Conservation (phyloP, 106 monocot species). For the Phalaenopsis equestris region DNA sequence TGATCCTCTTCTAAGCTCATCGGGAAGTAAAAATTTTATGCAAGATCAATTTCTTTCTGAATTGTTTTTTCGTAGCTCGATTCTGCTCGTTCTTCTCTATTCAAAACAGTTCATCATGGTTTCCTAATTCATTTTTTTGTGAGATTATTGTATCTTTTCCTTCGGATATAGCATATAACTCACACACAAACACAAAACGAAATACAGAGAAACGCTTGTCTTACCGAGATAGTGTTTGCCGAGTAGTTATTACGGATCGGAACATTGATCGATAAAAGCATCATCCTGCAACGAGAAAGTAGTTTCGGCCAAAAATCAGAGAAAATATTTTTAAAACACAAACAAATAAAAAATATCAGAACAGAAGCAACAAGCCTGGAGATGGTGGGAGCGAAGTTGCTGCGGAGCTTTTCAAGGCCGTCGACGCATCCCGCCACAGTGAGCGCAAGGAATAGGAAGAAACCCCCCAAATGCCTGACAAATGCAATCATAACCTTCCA, state of each 20-base stretch:
- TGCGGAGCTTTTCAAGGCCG: slow-evolving; percentile 21
- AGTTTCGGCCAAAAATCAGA: no score
- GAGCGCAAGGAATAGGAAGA: slow-evolving; percentile 64
- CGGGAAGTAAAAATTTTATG: no score
- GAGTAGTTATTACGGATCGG: slow-evolving; percentile 12
- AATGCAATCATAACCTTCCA: neutral
- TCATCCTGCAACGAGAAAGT: slow-evolving; percentile 12
- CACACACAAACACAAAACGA: neutral
- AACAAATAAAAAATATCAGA: neutral
- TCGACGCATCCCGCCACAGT: slow-evolving; percentile 31
- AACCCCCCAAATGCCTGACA: slow-evolving; percentile 74
- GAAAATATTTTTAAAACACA: neutral
- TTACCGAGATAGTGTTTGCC: slow-evolving; percentile 14
- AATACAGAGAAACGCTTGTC: neutral
- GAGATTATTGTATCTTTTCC: no score
- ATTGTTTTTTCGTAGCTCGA: no score
- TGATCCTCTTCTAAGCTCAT: no score
- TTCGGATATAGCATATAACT: neutral
- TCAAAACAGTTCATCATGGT: no score
- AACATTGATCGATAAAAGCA: slow-evolving; percentile 15
- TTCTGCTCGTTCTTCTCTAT: no score
- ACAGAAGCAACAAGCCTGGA: slow-evolving; percentile 13
- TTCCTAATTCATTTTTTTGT: no score
- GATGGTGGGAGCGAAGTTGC: slow-evolving; percentile 8
- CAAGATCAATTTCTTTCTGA: no score